Evolutionary conservation across 2,329 filamentous ascomycete species (phyloP).

Genomic region (Xylariomycetidae sp.): DNA sequence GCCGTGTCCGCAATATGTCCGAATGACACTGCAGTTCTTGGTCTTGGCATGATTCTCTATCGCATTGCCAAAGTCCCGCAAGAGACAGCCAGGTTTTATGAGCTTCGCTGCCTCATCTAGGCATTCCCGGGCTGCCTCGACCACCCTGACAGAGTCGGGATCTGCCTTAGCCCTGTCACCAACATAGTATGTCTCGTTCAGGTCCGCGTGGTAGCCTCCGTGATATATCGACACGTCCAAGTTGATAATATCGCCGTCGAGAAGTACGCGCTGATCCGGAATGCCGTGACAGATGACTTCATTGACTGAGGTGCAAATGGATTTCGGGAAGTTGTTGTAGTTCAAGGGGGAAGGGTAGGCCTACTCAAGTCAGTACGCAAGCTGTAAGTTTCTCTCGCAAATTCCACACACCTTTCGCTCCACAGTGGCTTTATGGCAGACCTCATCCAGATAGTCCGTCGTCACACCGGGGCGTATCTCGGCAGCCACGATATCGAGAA

Average conservation of each 20-base stretch:
- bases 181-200: conserved; percentile 99
- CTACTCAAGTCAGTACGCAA: conserved; percentile 38
- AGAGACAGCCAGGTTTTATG: conserved; percentile 87
- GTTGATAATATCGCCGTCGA: conserved; percentile 95
- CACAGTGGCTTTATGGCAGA: conserved; percentile 91
- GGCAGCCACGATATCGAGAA: conserved; percentile 83
- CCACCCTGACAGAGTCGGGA: conserved; percentile 80
- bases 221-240: conserved; percentile 95
- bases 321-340: conserved; percentile 96
- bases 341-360: conserved; percentile 92
- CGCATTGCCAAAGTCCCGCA: conserved; percentile 87
- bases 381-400: neutral
- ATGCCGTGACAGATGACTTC: conserved; percentile 99
- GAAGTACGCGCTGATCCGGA: conserved; percentile 77
- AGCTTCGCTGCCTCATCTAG: conserved; percentile 85
- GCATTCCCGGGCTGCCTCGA: conserved; percentile 84
- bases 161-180: conserved; percentile 81
- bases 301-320: conserved; percentile 91
- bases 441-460: conserved; percentile 89
- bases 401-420: conserved; percentile 72
- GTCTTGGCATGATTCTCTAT: conserved; percentile 94
- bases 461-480: conserved; percentile 86
- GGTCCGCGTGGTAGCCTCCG: conserved; percentile 87
- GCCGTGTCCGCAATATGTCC: conserved; percentile 93
- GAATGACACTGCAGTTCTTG: conserved; percentile 81